A percentile compares a stretch with the other conserved stretches of the same genome.
These are phyloP conservation scores for Aspergillus luchuensis DNA, from an alignment of 2,329 filamentous ascomycete genomes.

Conservation along the genomic window DNA sequence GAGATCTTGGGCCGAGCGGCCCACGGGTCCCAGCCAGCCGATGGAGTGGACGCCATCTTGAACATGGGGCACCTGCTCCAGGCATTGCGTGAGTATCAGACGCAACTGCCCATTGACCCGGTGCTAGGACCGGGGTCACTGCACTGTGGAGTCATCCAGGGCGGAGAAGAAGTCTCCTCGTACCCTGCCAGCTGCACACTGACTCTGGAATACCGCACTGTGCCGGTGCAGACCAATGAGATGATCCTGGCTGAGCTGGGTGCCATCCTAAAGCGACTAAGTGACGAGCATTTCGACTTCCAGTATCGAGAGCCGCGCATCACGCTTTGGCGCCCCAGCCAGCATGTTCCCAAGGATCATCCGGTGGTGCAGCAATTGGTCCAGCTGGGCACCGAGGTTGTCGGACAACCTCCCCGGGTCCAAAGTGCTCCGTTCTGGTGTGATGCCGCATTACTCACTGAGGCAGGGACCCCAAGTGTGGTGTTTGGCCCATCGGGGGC, in stretches of 20 bases:
- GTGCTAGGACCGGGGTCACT: slow-evolving; percentile 45
- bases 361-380: slow-evolving; percentile 42
- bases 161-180: slow-evolving; percentile 56
- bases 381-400: slow-evolving; percentile 28
- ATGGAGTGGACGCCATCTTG: slow-evolving; percentile 55
- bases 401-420: slow-evolving; percentile 32
- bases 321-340: slow-evolving; percentile 48
- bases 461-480: slow-evolving; percentile 50
- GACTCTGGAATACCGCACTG: slow-evolving; percentile 53
- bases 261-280: slow-evolving; percentile 38
- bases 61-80: slow-evolving; percentile 52
- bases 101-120: slow-evolving; percentile 39
- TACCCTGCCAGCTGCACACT: slow-evolving; percentile 55
- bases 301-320: slow-evolving; percentile 42
- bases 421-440: slow-evolving; percentile 50
- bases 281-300: slow-evolving; percentile 41
- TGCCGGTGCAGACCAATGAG: slow-evolving; percentile 47
- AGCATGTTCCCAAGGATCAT: slow-evolving; percentile 45
- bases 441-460: slow-evolving; percentile 52
- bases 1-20: slow-evolving; percentile 39
- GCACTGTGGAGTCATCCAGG: slow-evolving; percentile 53
- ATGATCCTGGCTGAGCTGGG: slow-evolving; percentile 43
- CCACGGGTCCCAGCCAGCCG: slow-evolving; percentile 41
- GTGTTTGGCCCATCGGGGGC: slow-evolving; percentile 52
- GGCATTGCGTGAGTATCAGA: slow-evolving; percentile 48